Evolutionary conservation across 1,139 yeast species (phyloP).

Genomic region (Debaryomyces singareniensis): DNA sequence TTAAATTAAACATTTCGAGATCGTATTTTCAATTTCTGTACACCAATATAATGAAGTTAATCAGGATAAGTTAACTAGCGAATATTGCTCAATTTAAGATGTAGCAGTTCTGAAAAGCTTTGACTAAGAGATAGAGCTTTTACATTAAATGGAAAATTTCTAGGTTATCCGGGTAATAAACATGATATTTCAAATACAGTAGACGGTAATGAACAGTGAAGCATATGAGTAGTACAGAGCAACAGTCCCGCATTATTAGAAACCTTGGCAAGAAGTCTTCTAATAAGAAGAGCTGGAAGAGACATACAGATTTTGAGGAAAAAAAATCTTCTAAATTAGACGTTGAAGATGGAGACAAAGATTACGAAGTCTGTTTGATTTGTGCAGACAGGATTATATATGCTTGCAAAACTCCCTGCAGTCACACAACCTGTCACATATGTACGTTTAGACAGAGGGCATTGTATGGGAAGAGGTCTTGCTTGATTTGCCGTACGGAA

Average conservation of each 20-base stretch:
- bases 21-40: too few relatives aligned
- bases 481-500: conserved; percentile 81
- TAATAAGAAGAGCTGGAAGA: conserved; percentile 5
- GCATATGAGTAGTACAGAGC: conserved; percentile 2
- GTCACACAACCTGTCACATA: conserved; percentile 74
- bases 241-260: conserved; percentile 15
- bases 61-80: too few relatives aligned
- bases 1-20: conserved; percentile 53
- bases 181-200: too few relatives aligned
- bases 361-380: conserved; percentile 55
- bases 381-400: conserved; percentile 69
- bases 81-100: too few relatives aligned
- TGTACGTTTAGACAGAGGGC: conserved; percentile 85
- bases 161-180: too few relatives aligned
- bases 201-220: too few relatives aligned
- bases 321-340: too few relatives aligned
- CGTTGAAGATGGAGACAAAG: conserved; percentile 10
- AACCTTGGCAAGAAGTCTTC: conserved; percentile 8
- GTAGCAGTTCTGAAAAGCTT: too few relatives aligned
- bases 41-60: too few relatives aligned
- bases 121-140: too few relatives aligned
- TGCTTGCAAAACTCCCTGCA: conserved; percentile 75
- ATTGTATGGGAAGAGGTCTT: conserved; percentile 62
- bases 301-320: conserved; percentile 8
- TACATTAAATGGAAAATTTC: too few relatives aligned